A percentile compares a stretch with the other conserved stretches of the same genome.
Evolutionary conservation across 2,329 filamentous ascomycete genomes (phyloP).

Genomic region (Fusarium ramigenum): DNA sequence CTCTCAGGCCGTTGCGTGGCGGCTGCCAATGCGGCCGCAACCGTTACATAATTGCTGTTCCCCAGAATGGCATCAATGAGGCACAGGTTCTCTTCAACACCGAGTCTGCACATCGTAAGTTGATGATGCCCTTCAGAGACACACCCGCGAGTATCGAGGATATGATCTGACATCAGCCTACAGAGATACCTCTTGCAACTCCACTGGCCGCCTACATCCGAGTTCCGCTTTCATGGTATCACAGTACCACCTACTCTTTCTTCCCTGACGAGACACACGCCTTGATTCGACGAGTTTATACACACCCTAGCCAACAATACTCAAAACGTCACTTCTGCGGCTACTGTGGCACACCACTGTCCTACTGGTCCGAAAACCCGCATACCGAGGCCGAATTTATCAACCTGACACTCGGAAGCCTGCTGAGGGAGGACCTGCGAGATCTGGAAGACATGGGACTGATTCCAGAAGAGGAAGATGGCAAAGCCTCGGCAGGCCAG

Average conservation of each 20-base stretch:
- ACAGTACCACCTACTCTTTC: slow-evolving; percentile 77
- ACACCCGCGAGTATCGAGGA: background rate
- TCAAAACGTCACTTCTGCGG: slow-evolving; percentile 86
- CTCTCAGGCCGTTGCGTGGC: slow-evolving; percentile 70
- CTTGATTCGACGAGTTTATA: slow-evolving; percentile 74
- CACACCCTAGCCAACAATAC: slow-evolving; percentile 64
- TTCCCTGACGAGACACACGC: slow-evolving; percentile 79
- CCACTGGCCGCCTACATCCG: slow-evolving; percentile 84
- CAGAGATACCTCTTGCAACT: slow-evolving; percentile 73
- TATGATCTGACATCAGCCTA: slow-evolving; percentile 12
- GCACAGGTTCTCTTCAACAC: slow-evolving; percentile 81
- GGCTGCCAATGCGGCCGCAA: slow-evolving; percentile 89
- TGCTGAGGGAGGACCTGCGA: slow-evolving; percentile 75
- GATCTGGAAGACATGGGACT: slow-evolving; percentile 79
- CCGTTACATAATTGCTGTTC: slow-evolving; percentile 78
- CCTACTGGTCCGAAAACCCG: slow-evolving; percentile 83
- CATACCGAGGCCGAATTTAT: slow-evolving; percentile 79
- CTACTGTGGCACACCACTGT: slow-evolving; percentile 87
- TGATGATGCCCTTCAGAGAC: background rate
- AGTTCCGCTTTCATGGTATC: slow-evolving; percentile 83
- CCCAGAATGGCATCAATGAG: slow-evolving; percentile 62
- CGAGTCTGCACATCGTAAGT: slow-evolving; percentile 76
- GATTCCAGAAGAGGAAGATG: slow-evolving; percentile 61
- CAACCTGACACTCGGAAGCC: slow-evolving; percentile 81
- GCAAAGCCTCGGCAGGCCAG: slow-evolving; percentile 27